A percentile compares a stretch with the other conserved stretches of the same genome.
Evolutionary conservation across 306 rosid genomes (phyloP).

Genomic region (Quercus bicolor): DNA sequence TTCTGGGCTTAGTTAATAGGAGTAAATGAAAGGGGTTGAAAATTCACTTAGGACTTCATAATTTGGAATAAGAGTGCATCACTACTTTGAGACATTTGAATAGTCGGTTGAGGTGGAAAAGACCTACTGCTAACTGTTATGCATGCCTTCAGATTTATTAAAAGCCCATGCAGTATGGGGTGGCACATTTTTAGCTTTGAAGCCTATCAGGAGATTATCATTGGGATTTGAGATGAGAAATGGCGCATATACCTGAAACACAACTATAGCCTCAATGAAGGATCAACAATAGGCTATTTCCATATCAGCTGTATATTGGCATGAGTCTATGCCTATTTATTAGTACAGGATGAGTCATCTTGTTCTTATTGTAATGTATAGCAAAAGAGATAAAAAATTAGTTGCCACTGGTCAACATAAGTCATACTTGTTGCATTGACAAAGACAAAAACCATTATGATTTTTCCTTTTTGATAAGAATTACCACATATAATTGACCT

Average conservation of each 20-base stretch:
- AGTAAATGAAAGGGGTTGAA: not conserved
- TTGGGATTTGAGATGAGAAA: not conserved
- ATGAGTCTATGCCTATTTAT: not conserved
- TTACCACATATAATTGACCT: not conserved
- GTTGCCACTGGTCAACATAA: not conserved
- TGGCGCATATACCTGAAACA: not conserved
- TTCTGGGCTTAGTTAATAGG: not conserved
- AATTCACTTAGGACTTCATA: not conserved
- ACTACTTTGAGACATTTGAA: not conserved
- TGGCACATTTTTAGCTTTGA: not conserved
- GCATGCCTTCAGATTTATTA: not conserved
- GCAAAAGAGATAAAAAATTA: not conserved
- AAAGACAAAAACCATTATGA: not conserved
- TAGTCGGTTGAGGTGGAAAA: not conserved
- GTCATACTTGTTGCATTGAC: not conserved
- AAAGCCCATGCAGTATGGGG: not conserved
- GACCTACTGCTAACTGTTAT: not conserved
- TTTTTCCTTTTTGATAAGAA: not conserved
- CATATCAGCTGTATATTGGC: not conserved
- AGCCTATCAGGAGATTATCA: not conserved
- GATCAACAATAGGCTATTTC: not conserved
- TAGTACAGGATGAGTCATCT: not conserved
- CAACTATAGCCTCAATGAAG: not conserved
- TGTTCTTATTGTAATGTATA: not conserved
- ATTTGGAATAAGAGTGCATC: not conserved